Base-by-base conservation (phyloP, 2,329 filamentous ascomycete species). In the Amesomyces nigricolor region DNA sequence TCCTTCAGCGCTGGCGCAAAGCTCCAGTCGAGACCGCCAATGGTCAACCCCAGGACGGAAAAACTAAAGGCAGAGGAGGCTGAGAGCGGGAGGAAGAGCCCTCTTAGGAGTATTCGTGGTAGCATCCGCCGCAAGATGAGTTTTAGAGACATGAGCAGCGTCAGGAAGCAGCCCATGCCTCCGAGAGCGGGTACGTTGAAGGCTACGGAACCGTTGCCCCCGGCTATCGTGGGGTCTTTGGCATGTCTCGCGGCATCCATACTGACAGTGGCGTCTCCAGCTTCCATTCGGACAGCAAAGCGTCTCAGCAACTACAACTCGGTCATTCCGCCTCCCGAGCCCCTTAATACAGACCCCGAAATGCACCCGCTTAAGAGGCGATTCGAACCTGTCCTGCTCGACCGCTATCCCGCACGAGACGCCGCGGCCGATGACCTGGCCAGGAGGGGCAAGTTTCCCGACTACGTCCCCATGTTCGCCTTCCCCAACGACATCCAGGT, bases 401-500 rank as follows among this genome's bases (percentile, higher is more conserved):
- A 99, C 71, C 83, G 91, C 70, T 97, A 97, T 65, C 94, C 94
- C 7, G 87, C 90, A 14, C 89, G 90, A 68, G 82, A 83, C 61
- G 87, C 90, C 67, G 78, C 84, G 16, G 90, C 95, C 19, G 91
- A 96, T 56, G 91, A 96, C 63, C 72, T 87, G 50, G 83, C 88
- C 63, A 81, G 87, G 65, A 81, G 94, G 66, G 91, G 90, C 52
- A 86, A 82, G 55, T 97, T 99, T 67, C 94, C 94, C 0, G 94
- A 99, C 68, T 99, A 96, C 66, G 90, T 99, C 16, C 94, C 94
- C 54, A 97, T 99, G 94, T 99, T 99, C 71, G 91, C 94, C 52
- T 99, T 97, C 66, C 94, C 94, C 45, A 96, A 97, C 71, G 94
- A 99, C 70, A 94, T 99, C 64, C 91, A 91, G 61, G 94, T 99